These are phyloP conservation scores for Leccinum fibrillosum DNA, from an alignment of 768 basidiomycete species.

Conservation along the genomic window DNA sequence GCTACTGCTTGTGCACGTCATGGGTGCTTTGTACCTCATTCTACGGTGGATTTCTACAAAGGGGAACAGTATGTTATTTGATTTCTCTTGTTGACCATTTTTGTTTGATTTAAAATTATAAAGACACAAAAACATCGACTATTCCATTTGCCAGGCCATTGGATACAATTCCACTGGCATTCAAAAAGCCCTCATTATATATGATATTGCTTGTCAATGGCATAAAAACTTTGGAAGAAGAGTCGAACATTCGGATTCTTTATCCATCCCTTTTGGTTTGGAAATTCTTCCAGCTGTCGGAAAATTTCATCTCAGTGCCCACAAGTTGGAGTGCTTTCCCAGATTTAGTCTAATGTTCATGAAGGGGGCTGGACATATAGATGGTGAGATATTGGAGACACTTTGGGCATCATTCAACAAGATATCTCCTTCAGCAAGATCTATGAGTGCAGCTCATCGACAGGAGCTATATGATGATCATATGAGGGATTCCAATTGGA, in stretches of 20 bases:
- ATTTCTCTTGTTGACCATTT: neutral
- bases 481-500: constrained; percentile 3
- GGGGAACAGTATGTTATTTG: constrained; percentile 16
- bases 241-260: neutral
- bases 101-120: neutral
- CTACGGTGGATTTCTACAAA: constrained; percentile 31
- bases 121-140: constrained; percentile 31
- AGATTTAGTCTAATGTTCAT: constrained; percentile 20
- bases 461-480: constrained; percentile 20
- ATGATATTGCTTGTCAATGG: constrained; percentile 33
- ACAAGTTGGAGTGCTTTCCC: constrained; percentile 22
- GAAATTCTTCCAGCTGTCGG: constrained; percentile 21
- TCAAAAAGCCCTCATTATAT: constrained; percentile 15
- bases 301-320: constrained; percentile 31
- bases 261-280: neutral
- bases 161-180: constrained; percentile 1
- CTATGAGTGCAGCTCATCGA: constrained; percentile 21
- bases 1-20: neutral
- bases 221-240: constrained; percentile 6
- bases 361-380: constrained; percentile 25
- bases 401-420: constrained; percentile 32
- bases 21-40: constrained; percentile 24
- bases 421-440: constrained; percentile 18
- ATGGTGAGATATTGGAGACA: constrained; percentile 35
- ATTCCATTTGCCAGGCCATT: constrained; percentile 22